Base-by-base conservation (phyloP, 495 filamentous ascomycete species). In the Hyaloscypha hepaticicola region DNA sequence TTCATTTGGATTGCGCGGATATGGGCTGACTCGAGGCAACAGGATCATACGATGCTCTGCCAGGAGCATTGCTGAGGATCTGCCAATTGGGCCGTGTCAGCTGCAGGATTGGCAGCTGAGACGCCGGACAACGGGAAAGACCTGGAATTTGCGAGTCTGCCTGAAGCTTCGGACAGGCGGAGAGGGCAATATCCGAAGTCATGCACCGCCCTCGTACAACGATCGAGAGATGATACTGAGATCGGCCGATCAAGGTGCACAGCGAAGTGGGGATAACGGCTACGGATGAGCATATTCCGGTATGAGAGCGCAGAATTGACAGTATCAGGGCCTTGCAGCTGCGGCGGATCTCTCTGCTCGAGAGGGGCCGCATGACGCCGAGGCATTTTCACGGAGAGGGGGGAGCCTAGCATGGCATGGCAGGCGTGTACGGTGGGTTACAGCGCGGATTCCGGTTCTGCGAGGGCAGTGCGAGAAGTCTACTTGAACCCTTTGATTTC, bases 91-190 rank as follows among this genome's bases (percentile, higher is more conserved):
- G 57, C 50, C 28, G 22, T 21, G 50, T 51, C 29, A 55, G 61
- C 61, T 63, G 29, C 25, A 63, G 61, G 28, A 63, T 63, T 63
- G 31, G 61, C 51, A 63, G 52, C 52, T 63, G n/a, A 63, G 53
- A 64, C 34, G 53, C 53, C 45, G 53, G 33, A 50, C 53, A 22
- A 64, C 29, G 28, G 34, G 26, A 64, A 58, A 58, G 34, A 64
- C 62, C 60, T 64, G 24, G 53, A 50, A 64, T 64, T 2, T 64
- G 22, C 62, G 21, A 45, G 11, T 45, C 38, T 11, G 2, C 31
- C 2, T 7, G 31, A 64, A 33, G 33, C 55, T 51, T 64, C n/a
- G n/a, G n/a, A n/a, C n/a, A n/a, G n/a, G n/a, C n/a, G n/a, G n/a
- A n/a, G n/a, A n/a, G n/a, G 55, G 25, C 55, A 38, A 58, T 49